Evolutionary conservation across 2,329 filamentous ascomycete genomes (phyloP).

Genomic region (Graphilbum fragrans): DNA sequence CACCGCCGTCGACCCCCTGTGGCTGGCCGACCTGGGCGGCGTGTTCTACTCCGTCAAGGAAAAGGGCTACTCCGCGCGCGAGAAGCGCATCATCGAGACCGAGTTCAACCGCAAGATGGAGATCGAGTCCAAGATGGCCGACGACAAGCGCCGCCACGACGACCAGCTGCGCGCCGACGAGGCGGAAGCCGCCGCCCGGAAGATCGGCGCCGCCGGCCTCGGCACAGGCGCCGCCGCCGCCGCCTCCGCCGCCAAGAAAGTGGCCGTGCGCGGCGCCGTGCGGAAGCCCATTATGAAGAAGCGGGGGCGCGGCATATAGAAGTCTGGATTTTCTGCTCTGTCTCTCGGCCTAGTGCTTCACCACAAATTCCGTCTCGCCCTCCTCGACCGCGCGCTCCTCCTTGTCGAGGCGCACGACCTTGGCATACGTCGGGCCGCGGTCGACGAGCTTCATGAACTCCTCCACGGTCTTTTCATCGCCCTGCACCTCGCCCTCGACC

Average conservation of each 20-base stretch:
- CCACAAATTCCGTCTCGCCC: constrained; percentile 53
- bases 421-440: constrained; percentile 58
- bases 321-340: background rate
- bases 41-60: constrained; percentile 98
- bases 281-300: constrained; percentile 48
- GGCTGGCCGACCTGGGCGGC: constrained; percentile 90
- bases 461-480: constrained; percentile 49
- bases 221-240: constrained; percentile 24
- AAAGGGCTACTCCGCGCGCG: constrained; percentile 82
- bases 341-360: background rate
- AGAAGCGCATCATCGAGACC: constrained; percentile 77
- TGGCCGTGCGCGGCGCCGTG: constrained; percentile 49
- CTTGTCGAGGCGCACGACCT: constrained; percentile 63
- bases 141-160: constrained; percentile 62
- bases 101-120: constrained; percentile 92
- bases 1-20: constrained; percentile 89
- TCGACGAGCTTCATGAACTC: constrained; percentile 65
- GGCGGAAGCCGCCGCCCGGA: constrained; percentile 29
- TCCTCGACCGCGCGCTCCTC: constrained; percentile 52
- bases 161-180: constrained; percentile 38
- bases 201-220: constrained; percentile 27
- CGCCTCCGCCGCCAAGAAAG: constrained; percentile 39
- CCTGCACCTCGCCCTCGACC: constrained; percentile 88
- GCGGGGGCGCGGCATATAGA: constrained; percentile 39
- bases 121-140: constrained; percentile 84